Conservation (phyloP, 805 yeast genomes). For the Nakazawaea laoshanensis region DNA sequence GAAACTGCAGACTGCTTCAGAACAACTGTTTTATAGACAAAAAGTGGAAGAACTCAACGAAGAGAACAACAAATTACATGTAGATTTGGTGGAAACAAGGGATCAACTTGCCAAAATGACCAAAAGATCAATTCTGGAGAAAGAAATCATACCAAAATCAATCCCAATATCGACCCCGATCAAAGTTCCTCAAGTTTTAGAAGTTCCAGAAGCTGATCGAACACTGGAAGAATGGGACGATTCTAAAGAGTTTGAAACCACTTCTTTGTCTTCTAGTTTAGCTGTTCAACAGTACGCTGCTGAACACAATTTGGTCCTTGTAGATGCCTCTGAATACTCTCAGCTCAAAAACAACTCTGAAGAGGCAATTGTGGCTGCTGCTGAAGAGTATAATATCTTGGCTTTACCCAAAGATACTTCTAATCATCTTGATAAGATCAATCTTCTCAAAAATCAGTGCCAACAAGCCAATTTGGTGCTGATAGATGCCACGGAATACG, state of each 20-base stretch:
- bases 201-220: too few species aligned
- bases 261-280: conserved; percentile 8
- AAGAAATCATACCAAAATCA: too few species aligned
- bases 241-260: conserved; percentile 10
- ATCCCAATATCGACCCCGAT: too few species aligned
- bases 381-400: conserved; percentile 17
- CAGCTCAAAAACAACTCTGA: conserved; percentile 10
- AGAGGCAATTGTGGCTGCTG: conserved; percentile 16
- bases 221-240: too few species aligned
- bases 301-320: conserved; percentile 15
- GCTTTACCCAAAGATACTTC: conserved; percentile 15
- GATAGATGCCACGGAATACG: conserved; percentile 14
- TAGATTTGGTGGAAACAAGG: too few species aligned
- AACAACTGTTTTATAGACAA: conserved; percentile 38
- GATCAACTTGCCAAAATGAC: too few species aligned
- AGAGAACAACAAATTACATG: conserved; percentile 53
- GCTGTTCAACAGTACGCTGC: conserved; percentile 6
- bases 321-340: conserved; percentile 16
- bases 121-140: too few species aligned
- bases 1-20: conserved; percentile 27
- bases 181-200: too few species aligned
- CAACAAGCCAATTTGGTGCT: conserved; percentile 15
- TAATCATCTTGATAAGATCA: too few species aligned
- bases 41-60: conserved; percentile 56
- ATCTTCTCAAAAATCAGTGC: conserved; percentile 12